Base-by-base conservation (phyloP, 371 early-diverging fungal species). In the Vairimorpha apis region DNA sequence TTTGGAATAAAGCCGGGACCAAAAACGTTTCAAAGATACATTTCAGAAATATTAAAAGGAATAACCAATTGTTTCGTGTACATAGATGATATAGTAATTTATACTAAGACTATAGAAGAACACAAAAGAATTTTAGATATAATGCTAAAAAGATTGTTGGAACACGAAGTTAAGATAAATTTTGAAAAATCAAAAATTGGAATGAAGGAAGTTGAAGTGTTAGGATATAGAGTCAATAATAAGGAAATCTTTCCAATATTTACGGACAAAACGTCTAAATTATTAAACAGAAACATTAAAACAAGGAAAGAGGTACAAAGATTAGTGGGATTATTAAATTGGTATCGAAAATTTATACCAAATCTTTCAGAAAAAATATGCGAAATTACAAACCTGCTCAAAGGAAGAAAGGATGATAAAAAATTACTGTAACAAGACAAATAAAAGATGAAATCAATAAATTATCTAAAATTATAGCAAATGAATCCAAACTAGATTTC, bases 11-110 rank as follows among this genome's bases (percentile, higher is more conserved):
- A 55, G 37, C 23, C 32, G 7, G 63, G 62, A 7, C 70, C 70
- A 12, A 70, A 70, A 59, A 13, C 43, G 7, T 70, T 70, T 44
- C 58, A 70, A 59, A 43, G 37, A 32, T 44, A 43, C 2, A 67
- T 67, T 29, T 35, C 29, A 8, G 41, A 55, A 33, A 21, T 62
- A 21, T 30, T 72, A 2, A 21, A 53, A 65, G 18, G 63, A 14
- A 30, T 38, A 25, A 16, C 10, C 1, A n/a, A 21, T 2, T 16
- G 23, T 14, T 30, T 10, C 18, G 49, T 49, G 18, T 49, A 49
- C 21, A 5, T 49, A 49, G 75, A 77, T 58, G 75, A 65, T 32
- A 74, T 77, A 35, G 47, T 77, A 18, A 41, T 77, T 27, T 64
- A 18, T 67, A 27, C 41, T 23, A 51, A 59, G 23, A 58, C 35